Conservation (phyloP, 805 yeast species). For the Kregervanrija fluxuum region DNA sequence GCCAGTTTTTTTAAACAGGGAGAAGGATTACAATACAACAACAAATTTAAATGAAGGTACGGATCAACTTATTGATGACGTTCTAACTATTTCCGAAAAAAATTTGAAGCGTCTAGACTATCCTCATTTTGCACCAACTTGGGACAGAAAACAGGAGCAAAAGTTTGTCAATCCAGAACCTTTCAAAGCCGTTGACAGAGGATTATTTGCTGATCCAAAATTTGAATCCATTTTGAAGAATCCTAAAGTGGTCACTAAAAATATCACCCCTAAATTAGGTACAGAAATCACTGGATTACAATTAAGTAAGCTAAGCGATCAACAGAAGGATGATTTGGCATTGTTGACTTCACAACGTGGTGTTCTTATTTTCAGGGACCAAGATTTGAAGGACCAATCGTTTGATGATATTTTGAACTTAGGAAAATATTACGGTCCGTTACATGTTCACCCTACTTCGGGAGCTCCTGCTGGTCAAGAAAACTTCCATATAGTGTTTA, state of each 20-base stretch:
- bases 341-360: conserved; percentile 61
- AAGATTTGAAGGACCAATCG: conserved; percentile 54
- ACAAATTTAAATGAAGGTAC: conserved; percentile 5
- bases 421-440: conserved; percentile 61
- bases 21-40: background rate
- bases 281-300: conserved; percentile 56
- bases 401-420: conserved; percentile 41
- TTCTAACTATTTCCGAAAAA: conserved; percentile 5
- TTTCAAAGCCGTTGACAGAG: conserved; percentile 55
- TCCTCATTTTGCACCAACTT: conserved; percentile 13
- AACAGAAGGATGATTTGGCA: conserved; percentile 64
- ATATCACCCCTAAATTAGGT: conserved; percentile 65
- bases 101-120: conserved; percentile 5
- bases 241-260: conserved; percentile 23
- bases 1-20: too few relatives aligned
- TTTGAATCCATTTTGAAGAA: conserved; percentile 40
- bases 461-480: conserved; percentile 59
- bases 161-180: conserved; percentile 35
- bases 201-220: conserved; percentile 48
- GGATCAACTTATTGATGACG: conserved; percentile 3
- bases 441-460: conserved; percentile 69
- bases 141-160: conserved; percentile 12
- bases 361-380: conserved; percentile 58
- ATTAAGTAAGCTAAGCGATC: conserved; percentile 41
- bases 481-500: conserved; percentile 55